phyloP scores from a whole-genome alignment of 306 rosid genomes.

The Quercus wislizeni region DNA sequence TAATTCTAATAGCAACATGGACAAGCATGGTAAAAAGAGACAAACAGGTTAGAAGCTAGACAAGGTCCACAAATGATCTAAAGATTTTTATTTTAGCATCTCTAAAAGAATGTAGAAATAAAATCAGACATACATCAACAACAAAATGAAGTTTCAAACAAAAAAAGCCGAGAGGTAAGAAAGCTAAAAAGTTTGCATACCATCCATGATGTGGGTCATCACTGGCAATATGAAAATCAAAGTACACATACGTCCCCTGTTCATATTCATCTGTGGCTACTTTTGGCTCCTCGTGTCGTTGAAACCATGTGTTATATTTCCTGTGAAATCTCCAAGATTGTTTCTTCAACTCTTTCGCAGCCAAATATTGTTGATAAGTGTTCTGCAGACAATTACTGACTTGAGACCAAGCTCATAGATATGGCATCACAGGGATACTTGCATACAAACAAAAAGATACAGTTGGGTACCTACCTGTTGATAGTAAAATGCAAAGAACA shows the following conservation, averaged over 20 bases:
- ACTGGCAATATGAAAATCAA: constrained; percentile 82
- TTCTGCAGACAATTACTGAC: constrained; percentile 51
- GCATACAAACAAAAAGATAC: constrained; percentile 5
- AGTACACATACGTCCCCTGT: constrained; percentile 94
- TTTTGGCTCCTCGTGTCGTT: constrained; percentile 97
- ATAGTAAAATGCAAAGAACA: constrained; percentile 90
- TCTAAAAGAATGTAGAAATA: neutral
- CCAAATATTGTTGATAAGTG: constrained; percentile 93
- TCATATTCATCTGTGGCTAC: constrained; percentile 97
- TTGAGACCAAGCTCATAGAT: constrained; percentile 20
- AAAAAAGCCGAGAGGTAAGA: neutral
- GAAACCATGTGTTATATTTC: constrained; percentile 95
- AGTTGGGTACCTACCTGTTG: constrained; percentile 65
- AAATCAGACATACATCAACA: neutral
- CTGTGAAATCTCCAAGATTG: constrained; percentile 99
- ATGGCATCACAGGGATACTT: neutral
- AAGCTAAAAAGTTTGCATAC: constrained; percentile 39
- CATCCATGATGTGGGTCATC: constrained; percentile 95
- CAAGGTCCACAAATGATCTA: neutral
- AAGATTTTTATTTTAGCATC: neutral
- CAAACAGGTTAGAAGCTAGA: too few species aligned
- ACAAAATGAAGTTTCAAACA: constrained; percentile 10
- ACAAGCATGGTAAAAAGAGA: neutral
- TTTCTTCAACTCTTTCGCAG: constrained; percentile 97
- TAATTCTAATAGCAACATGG: neutral